Conservation (phyloP, 129 eudicot genomes). For the Heracleum sosnowskyi region DNA sequence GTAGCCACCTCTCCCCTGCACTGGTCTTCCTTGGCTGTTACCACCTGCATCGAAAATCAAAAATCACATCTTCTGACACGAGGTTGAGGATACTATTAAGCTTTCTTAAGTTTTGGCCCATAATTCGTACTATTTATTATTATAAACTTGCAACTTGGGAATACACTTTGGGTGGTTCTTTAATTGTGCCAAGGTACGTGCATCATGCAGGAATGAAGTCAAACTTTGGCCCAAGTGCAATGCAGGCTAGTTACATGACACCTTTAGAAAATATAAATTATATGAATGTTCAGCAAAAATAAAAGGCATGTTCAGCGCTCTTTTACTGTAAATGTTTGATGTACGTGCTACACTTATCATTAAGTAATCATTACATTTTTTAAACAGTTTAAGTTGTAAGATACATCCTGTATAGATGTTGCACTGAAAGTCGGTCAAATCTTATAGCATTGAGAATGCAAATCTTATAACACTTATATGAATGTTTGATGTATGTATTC, state of each 20-base stretch:
- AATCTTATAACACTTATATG: too few species aligned
- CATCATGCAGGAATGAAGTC: not conserved
- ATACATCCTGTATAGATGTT: not conserved
- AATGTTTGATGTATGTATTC: too few species aligned
- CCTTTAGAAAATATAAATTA: too few species aligned
- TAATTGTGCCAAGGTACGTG: not conserved
- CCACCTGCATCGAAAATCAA: not conserved
- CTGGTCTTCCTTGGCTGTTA: slow-evolving; percentile 1
- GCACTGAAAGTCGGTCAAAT: not conserved
- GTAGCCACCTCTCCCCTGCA: not conserved
- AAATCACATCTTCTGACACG: not conserved
- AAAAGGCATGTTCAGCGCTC: too few species aligned
- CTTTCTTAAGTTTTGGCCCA: not conserved
- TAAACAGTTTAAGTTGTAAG: not conserved
- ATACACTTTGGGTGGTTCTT: not conserved
- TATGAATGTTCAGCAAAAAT: too few species aligned
- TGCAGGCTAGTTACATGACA: too few species aligned
- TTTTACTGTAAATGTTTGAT: too few species aligned
- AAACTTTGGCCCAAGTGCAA: not conserved
- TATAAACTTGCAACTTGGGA: not conserved
- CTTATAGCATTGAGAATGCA: too few species aligned
- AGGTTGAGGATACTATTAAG: not conserved
- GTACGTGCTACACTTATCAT: not conserved
- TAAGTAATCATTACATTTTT: not conserved
- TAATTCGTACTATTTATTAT: not conserved